Evolutionary conservation across 23 red algal genomes (phyloP), one percentile per base, ranked within the genome.

Genomic region (Agarophyton chilense): DNA sequence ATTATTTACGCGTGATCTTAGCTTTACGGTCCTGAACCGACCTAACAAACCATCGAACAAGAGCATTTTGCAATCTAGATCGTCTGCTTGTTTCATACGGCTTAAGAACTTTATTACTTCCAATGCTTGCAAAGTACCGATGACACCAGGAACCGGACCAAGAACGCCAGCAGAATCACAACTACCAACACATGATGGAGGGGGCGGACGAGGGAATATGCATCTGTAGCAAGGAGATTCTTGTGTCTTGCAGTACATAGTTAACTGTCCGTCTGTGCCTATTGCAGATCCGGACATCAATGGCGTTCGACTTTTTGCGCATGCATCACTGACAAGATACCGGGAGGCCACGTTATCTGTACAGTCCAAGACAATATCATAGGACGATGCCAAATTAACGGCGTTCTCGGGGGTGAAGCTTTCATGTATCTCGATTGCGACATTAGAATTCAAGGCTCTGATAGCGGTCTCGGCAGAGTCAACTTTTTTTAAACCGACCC

Each of bases 111-210:
- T 95, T n/a, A 98, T 33, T 11, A 93, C 88, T 79, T 98, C 96
- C 21, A 98, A 36, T 13, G 96, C 96, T 52, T 95, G 92, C 62
- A 98, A 51, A 53, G 73, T 83, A 14, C 92, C 96, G 43, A 98
- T 95, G 3, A 95, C 55, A 58, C 96, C 96, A 32, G 96, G 96
- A 62, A 98, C 91, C 45, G 92, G 92, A 51, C 96, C 96, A 10
- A 98, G 81, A 2, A 98, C 96, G 38, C 96, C 96, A 24, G 84
- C 94, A 52, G 92, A 76, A 67, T 95, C 96, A 86, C 96, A 98
- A 45, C 79, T 88, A 53, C 92, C 92, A 13, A 95, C 92, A 77
- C 96, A 98, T 31, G 50, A 32, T 44, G 87, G 88, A 22, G 96
- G 96, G 31, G 96, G 96, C 10, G 87, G 74, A 28, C 44, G 33